Conservation (phyloP, 1,139 yeast genomes). For the Petasospora rhodanensis region DNA sequence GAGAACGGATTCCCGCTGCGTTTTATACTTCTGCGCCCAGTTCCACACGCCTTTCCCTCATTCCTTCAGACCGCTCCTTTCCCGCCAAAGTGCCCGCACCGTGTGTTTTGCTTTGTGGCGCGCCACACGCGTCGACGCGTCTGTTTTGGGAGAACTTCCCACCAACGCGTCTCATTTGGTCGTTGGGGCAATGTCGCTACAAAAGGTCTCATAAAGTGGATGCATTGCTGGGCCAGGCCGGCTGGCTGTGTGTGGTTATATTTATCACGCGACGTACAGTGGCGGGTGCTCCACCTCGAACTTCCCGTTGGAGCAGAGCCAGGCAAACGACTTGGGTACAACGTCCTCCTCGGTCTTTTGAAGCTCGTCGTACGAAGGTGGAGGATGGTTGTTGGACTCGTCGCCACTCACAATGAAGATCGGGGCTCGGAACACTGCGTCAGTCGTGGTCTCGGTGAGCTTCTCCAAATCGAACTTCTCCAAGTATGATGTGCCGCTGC, state of each 20-base stretch:
- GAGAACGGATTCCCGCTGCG: neutral
- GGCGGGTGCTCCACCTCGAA: slow-evolving; percentile 16
- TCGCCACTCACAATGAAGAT: slow-evolving; percentile 7
- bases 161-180: no score
- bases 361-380: slow-evolving; percentile 4
- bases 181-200: no score
- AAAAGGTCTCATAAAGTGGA: no score
- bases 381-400: neutral
- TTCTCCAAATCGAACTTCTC: slow-evolving; percentile 5
- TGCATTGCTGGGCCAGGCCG: no score
- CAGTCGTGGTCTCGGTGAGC: slow-evolving; percentile 3
- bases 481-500: neutral
- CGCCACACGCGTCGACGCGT: no score
- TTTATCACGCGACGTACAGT: no score
- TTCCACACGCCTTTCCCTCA: no score
- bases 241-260: no score
- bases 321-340: slow-evolving; percentile 13
- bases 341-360: neutral
- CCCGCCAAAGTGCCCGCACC: slow-evolving; percentile 14
- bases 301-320: slow-evolving; percentile 18
- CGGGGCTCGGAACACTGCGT: slow-evolving; percentile 4
- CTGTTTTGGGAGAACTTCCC: no score
- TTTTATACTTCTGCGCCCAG: no score
- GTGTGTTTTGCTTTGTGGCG: no score
- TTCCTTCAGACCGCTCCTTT: slow-evolving; percentile 4